These are phyloP conservation scores for Plantago elongata DNA, from an alignment of 257 asterid genomes.

Conservation along the genomic window DNA sequence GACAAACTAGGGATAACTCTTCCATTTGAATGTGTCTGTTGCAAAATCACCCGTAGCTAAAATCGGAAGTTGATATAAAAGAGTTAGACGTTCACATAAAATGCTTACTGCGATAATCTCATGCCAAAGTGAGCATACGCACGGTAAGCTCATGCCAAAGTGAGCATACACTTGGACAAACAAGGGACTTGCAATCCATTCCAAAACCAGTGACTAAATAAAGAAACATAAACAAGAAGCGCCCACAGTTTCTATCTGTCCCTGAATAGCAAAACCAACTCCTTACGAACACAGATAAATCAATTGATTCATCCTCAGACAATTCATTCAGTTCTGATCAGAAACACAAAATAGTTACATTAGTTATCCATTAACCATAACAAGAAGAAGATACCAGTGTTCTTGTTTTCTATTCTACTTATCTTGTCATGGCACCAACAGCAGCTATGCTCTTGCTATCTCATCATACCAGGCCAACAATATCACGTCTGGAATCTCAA, in stretches of 20 bases:
- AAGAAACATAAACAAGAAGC: not conserved
- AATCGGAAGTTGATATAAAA: too few species aligned
- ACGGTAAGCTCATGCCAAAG: too few species aligned
- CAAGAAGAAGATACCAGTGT: too few species aligned
- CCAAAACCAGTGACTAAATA: conserved; percentile 1
- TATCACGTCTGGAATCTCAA: not conserved
- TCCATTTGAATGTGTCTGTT: too few species aligned
- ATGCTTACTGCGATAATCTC: too few species aligned
- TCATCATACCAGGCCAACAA: conserved; percentile 11
- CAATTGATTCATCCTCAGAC: too few species aligned
- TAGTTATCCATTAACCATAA: too few species aligned
- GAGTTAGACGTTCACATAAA: too few species aligned
- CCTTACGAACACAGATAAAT: not conserved
- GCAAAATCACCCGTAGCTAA: too few species aligned
- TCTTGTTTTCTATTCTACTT: not conserved
- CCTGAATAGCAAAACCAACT: not conserved
- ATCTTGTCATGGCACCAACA: conserved; percentile 30
- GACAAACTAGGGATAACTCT: too few species aligned
- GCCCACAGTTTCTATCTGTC: conserved; percentile 5
- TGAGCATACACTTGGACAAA: not conserved
- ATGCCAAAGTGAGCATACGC: too few species aligned
- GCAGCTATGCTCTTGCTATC: conserved; percentile 34
- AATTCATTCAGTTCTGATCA: not conserved
- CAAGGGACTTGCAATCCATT: not conserved
- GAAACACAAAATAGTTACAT: not conserved